Conservation (phyloP, 768 basidiomycete species). For the Butyriboletus loyo region DNA sequence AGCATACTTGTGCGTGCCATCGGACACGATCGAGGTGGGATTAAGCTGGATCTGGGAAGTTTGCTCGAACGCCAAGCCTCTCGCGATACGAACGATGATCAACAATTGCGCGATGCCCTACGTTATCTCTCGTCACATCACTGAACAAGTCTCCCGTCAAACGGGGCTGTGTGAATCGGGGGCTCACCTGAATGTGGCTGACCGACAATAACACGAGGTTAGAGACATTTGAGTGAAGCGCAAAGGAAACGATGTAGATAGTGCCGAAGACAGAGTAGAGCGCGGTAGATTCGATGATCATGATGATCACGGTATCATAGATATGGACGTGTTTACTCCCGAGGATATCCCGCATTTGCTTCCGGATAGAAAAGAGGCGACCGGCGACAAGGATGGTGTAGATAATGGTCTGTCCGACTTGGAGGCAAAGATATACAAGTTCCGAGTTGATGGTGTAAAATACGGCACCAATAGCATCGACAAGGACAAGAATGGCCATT, state of each 20-base stretch:
- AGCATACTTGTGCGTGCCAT: background rate
- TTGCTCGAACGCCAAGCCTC: conserved; percentile 23
- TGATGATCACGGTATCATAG: conserved; percentile 29
- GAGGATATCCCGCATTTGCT: conserved; percentile 7
- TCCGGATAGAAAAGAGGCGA: conserved; percentile 26
- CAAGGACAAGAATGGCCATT: conserved; percentile 17
- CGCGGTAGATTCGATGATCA: conserved; percentile 37
- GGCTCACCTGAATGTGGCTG: conserved; percentile 32
- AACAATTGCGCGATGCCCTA: conserved; percentile 35
- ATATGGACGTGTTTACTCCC: conserved; percentile 14
- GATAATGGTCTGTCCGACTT: conserved; percentile 31
- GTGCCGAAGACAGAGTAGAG: conserved; percentile 26
- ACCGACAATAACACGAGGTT: conserved; percentile 35
- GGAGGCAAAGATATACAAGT: conserved; percentile 28
- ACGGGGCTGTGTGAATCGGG: background rate
- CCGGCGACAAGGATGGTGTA: conserved; percentile 30
- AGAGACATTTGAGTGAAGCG: conserved; percentile 20
- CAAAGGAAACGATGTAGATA: conserved; percentile 33
- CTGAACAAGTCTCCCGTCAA: background rate
- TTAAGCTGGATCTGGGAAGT: background rate
- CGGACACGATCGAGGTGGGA: conserved; percentile 7
- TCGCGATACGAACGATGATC: conserved; percentile 37
- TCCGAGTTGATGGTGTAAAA: conserved; percentile 21
- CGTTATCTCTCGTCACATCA: background rate
- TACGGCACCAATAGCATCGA: conserved; percentile 1